Conservation (phyloP, 129 eudicot species). For the Saposhnikovia divaricata region DNA sequence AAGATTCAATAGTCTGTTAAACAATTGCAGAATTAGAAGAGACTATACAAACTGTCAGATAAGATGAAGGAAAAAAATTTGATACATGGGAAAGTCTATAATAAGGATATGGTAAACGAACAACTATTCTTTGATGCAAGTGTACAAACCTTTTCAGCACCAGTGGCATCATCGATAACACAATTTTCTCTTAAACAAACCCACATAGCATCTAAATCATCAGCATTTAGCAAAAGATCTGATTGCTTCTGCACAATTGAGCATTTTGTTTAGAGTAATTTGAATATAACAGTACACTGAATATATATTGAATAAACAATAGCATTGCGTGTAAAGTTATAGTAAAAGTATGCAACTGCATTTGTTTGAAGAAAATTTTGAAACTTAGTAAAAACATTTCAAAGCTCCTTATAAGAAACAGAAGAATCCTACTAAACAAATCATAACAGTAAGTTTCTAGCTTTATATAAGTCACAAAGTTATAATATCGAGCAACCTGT, state of each 20-base stretch:
- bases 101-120: slow-evolving; percentile 4
- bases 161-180: slow-evolving; percentile 96
- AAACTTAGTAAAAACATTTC: background rate
- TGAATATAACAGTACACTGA: background rate
- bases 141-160: slow-evolving; percentile 85
- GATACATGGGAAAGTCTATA: background rate
- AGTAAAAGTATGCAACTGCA: background rate
- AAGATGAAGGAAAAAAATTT: background rate
- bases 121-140: background rate
- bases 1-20: background rate
- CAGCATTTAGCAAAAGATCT: slow-evolving; percentile 92
- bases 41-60: background rate
- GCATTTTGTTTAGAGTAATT: background rate
- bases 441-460: background rate
- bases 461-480: background rate
- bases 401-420: background rate
- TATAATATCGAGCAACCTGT: background rate
- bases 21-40: background rate
- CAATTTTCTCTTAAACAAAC: slow-evolving; percentile 96
- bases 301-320: background rate
- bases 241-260: slow-evolving; percentile 80
- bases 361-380: background rate
- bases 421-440: too few relatives aligned
- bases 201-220: slow-evolving; percentile 99
- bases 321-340: background rate